phyloP scores from a whole-genome alignment of 345 rosid genomes.

The Fremontodendron californicum region DNA sequence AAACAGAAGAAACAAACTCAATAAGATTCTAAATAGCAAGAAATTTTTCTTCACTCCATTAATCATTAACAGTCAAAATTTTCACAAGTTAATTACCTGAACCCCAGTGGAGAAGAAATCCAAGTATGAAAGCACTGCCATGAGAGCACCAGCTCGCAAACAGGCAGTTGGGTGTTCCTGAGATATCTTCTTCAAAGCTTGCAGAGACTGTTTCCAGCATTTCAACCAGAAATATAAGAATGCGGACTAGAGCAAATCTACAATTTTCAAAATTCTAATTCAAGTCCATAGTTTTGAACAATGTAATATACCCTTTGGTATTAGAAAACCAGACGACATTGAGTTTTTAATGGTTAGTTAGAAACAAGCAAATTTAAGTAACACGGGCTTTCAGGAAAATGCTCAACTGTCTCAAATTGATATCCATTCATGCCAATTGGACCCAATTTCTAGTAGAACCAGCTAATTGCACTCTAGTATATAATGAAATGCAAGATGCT shows the following conservation, averaged over 20 bases:
- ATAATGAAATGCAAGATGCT: neutral
- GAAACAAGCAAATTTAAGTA: neutral
- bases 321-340: neutral
- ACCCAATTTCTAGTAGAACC: neutral
- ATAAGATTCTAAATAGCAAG: conserved; percentile 1
- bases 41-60: neutral
- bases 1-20: neutral
- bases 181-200: conserved; percentile 99
- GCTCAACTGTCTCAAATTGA: neutral
- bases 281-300: neutral
- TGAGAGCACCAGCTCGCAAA: conserved; percentile 95
- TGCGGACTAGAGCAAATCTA: neutral
- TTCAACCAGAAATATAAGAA: conserved; percentile 11
- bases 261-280: neutral
- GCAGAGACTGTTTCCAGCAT: conserved; percentile 64
- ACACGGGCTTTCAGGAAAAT: neutral
- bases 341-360: neutral
- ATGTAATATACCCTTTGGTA: neutral
- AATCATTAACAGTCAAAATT: neutral
- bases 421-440: neutral
- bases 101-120: conserved; percentile 99
- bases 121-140: conserved; percentile 98
- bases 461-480: neutral
- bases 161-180: conserved; percentile 99
- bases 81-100: conserved; percentile 49